These are phyloP conservation scores for Vachellia pachyceras DNA, from an alignment of 306 rosid genomes.

Conservation along the genomic window DNA sequence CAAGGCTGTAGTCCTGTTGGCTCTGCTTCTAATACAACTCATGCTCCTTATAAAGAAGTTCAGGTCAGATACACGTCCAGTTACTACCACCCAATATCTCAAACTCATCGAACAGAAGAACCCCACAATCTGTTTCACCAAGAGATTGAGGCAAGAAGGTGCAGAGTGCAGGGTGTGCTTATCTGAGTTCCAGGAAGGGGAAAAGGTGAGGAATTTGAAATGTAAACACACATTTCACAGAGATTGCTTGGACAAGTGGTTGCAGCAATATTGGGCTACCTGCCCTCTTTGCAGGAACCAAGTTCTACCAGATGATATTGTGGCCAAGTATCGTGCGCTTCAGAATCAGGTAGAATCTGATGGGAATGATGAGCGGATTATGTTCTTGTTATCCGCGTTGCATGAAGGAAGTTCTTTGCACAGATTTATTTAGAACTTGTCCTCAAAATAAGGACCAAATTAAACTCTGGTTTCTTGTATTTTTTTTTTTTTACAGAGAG, in stretches of 20 bases:
- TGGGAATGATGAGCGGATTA: conserved; percentile 60
- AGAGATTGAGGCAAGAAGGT: conserved; percentile 12
- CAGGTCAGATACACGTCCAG: conserved; percentile 46
- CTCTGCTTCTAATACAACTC: conserved; percentile 56
- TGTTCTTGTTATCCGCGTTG: conserved; percentile 61
- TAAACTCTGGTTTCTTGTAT: not conserved
- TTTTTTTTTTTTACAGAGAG: conserved; percentile 4
- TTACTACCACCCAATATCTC: conserved; percentile 61
- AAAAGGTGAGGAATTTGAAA: conserved; percentile 63
- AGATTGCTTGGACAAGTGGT: conserved; percentile 87
- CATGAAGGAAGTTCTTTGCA: conserved; percentile 50
- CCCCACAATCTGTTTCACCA: conserved; percentile 59
- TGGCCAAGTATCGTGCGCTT: conserved; percentile 65
- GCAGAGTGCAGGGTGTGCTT: conserved; percentile 79
- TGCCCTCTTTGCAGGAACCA: conserved; percentile 86
- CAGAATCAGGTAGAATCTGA: conserved; percentile 58
- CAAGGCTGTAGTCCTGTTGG: conserved; percentile 54
- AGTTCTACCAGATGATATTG: conserved; percentile 71
- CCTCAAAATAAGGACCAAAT: not conserved
- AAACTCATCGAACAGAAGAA: conserved; percentile 68
- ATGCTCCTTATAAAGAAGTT: conserved; percentile 49
- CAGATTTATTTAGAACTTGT: conserved; percentile 45
- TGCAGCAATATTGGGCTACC: conserved; percentile 69
- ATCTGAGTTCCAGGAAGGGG: conserved; percentile 76
- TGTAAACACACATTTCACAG: conserved; percentile 82